phyloP scores from a whole-genome alignment of 208 protist genomes.

The Acanthamoeba polyphaga region DNA sequence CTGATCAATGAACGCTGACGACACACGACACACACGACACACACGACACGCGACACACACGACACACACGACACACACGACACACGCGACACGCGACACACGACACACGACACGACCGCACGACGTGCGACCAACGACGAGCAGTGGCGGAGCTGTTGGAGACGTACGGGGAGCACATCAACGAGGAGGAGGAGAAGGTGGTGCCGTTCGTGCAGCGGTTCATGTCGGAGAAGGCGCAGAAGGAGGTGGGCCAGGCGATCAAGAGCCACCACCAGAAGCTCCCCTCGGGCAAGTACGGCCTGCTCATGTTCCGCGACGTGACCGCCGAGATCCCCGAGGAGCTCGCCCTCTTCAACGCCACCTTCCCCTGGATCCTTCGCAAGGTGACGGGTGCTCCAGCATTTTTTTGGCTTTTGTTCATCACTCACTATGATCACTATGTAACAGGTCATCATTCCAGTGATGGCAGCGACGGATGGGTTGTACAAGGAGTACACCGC shows the following conservation, averaged over 20 bases:
- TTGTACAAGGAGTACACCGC: conserved; percentile 33
- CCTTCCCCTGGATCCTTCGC: conserved; percentile 42
- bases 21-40: too few relatives aligned
- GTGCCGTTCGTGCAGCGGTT: conserved; percentile 38
- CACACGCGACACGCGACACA: too few relatives aligned
- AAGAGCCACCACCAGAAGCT: conserved; percentile 27
- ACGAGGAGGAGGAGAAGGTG: conserved; percentile 27
- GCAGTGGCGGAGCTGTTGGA: not conserved
- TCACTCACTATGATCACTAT: not conserved
- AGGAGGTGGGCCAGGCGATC: not conserved
- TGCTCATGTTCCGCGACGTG: conserved; percentile 18
- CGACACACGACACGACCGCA: not conserved
- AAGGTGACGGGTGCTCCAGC: not conserved
- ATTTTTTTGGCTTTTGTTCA: too few relatives aligned
- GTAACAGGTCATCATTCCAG: not conserved
- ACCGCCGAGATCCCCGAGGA: not conserved
- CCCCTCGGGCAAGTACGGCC: conserved; percentile 27
- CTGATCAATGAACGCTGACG: too few relatives aligned
- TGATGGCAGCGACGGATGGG: not conserved
- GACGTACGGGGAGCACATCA: conserved; percentile 32
- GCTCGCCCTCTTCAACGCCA: conserved; percentile 24
- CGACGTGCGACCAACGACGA: not conserved
- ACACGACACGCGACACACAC: too few relatives aligned
- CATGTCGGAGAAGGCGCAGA: conserved; percentile 42
- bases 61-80: too few relatives aligned